These are phyloP conservation scores for Corylus americana DNA, from an alignment of 306 rosid genomes.

Conservation along the genomic window DNA sequence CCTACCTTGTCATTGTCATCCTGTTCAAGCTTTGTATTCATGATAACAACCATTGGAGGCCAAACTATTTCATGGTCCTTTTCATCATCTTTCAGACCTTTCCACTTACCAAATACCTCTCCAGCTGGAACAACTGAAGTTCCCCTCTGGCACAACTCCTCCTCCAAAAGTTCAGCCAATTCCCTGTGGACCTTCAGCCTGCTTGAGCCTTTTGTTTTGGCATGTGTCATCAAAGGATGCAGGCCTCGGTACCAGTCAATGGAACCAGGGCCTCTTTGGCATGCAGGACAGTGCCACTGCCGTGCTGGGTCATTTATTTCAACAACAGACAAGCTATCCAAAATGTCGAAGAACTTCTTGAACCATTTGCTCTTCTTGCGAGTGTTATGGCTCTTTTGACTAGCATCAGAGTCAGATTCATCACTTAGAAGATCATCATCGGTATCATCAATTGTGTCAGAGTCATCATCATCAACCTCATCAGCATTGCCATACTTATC, in stretches of 20 bases:
- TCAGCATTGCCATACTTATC: constrained; percentile 30
- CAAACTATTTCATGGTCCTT: constrained; percentile 79
- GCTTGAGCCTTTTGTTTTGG: constrained; percentile 77
- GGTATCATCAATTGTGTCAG: constrained; percentile 47
- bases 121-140: constrained; percentile 67
- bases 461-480: constrained; percentile 30
- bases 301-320: constrained; percentile 62
- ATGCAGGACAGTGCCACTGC: constrained; percentile 95
- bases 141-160: constrained; percentile 69
- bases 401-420: constrained; percentile 66
- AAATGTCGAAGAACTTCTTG: constrained; percentile 51
- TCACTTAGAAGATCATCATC: constrained; percentile 72
- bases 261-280: constrained; percentile 88
- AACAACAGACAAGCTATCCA: constrained; percentile 53
- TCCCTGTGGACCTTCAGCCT: constrained; percentile 77
- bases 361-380: constrained; percentile 62
- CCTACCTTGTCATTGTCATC: constrained; percentile 73
- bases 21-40: constrained; percentile 71
- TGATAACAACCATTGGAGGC: constrained; percentile 86
- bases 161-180: constrained; percentile 74
- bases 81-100: constrained; percentile 63
- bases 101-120: constrained; percentile 80
- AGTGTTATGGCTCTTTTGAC: constrained; percentile 69
- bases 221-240: constrained; percentile 81
- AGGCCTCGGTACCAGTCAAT: constrained; percentile 87